These are phyloP conservation scores for Nakazawaea ambrosiae DNA, from an alignment of 805 yeast species.

Conservation along the genomic window DNA sequence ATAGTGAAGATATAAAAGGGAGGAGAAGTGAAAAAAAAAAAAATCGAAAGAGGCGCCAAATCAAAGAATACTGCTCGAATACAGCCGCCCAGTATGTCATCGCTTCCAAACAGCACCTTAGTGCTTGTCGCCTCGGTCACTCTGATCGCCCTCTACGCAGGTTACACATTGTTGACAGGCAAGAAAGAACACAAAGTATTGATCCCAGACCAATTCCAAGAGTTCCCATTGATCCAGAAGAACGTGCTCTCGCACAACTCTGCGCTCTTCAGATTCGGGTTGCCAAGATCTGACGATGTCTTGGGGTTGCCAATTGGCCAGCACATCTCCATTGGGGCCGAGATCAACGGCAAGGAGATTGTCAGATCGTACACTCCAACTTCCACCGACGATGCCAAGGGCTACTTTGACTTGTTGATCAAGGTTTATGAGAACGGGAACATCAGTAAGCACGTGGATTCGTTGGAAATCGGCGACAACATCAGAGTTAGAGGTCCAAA, in stretches of 20 bases:
- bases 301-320: constrained; percentile 93
- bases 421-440: constrained; percentile 84
- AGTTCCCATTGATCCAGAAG: constrained; percentile 76
- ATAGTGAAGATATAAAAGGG: neutral
- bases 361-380: constrained; percentile 89
- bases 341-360: constrained; percentile 70
- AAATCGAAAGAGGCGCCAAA: too few species aligned
- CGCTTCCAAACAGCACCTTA: constrained; percentile 3
- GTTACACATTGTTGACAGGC: constrained; percentile 26
- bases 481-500: constrained; percentile 85
- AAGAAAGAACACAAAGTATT: constrained; percentile 44
- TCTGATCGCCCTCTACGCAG: constrained; percentile 25
- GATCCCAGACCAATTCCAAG: constrained; percentile 58
- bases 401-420: constrained; percentile 78
- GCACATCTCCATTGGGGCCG: constrained; percentile 77
- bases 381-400: constrained; percentile 70
- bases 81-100: too few species aligned
- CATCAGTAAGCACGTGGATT: constrained; percentile 67
- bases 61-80: too few species aligned
- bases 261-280: constrained; percentile 74
- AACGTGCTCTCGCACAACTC: constrained; percentile 74
- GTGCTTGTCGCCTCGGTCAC: constrained; percentile 20
- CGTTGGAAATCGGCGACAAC: constrained; percentile 69
- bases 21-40: too few species aligned
- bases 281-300: constrained; percentile 66